Evolutionary conservation across 768 basidiomycete genomes (phyloP), one percentile per base, ranked within the genome.

Genomic region (Termitomyces sp.): DNA sequence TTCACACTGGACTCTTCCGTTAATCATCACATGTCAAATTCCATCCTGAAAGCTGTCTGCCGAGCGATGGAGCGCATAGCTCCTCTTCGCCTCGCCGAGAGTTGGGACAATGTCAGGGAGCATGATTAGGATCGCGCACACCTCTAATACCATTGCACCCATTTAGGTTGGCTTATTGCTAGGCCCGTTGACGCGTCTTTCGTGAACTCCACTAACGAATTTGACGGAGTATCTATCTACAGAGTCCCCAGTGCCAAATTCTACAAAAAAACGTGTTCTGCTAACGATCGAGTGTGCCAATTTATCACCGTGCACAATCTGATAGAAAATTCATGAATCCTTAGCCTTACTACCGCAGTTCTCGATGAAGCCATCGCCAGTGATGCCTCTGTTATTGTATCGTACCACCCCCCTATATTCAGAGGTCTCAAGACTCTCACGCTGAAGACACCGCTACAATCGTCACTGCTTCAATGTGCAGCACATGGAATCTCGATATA

Each of bases 331-430:
- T 40, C 60, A 11, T 35, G 52, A 24, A 60, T 56, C 50, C 52
- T 54, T 63, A 94, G 94, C 72, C 71, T 92, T 54, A 89, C 92
- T 14, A 73, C 87, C 45, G 75, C 85, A 52, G 90, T 94, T 38
- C 74, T 84, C 48, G 74, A 80, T 40, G 89, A 92, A 73, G 85
- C 90, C 0, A 69, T 92, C 30, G 70, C 79, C 3, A 75, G 78
- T 1, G 78, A 81, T 20, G 79, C 86, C 1, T 80, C 84, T 8
- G 78, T 86, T 54, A 86, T 95, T 60, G 76, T 96, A 14, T 76
- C 89, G 24, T 95, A 95, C 74, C 94, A 94, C 70, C 89, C 93
- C 5, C 81, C 90, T 2, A 88, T 94, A 63, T 94, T 94, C 78
- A 80, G 75, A 46, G 85, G 84, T 9, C 73, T 94, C 50, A 74